These are phyloP conservation scores for Pythium pyrilobum DNA, from an alignment of 352 stramenopile genomes.

Conservation along the genomic window DNA sequence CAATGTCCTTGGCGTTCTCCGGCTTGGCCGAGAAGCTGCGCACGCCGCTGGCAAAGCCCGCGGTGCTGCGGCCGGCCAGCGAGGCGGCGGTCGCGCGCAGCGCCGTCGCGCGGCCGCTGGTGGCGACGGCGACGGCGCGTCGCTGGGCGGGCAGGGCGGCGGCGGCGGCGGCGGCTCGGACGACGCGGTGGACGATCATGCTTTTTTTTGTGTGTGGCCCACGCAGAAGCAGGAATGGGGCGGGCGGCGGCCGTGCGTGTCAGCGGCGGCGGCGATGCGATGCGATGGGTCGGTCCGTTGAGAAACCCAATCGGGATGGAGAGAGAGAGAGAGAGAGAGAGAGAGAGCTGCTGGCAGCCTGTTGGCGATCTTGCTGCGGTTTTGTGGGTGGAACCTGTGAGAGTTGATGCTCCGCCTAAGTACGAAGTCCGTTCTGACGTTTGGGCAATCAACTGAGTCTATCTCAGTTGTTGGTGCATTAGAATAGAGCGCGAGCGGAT, in stretches of 20 bases:
- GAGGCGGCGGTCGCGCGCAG: background rate
- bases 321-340: background rate
- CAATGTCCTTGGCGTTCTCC: slow-evolving; percentile 46
- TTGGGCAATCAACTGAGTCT: slow-evolving; percentile 16
- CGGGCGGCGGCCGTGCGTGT: background rate
- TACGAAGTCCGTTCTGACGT: slow-evolving; percentile 15
- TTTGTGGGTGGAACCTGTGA: slow-evolving; percentile 2
- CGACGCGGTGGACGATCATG: slow-evolving; percentile 18
- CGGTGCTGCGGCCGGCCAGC: background rate
- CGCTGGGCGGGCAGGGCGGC: background rate
- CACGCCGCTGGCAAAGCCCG: background rate
- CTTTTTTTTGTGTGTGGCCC: background rate
- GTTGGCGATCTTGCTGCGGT: background rate
- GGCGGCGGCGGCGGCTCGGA: slow-evolving; percentile 9
- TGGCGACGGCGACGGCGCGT: background rate
- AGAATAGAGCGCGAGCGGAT: no score
- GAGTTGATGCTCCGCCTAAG: slow-evolving; percentile 16
- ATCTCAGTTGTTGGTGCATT: no score
- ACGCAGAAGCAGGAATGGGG: slow-evolving; percentile 18
- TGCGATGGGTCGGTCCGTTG: no score
- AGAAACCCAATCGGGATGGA: no score
- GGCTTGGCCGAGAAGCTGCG: slow-evolving; percentile 16
- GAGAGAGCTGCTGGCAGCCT: no score
- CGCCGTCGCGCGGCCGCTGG: background rate
- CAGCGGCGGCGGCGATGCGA: no score